Percentiles rank a stretch among this genome's conserved stretches.
These are phyloP conservation scores for Paraphaeosphaeria minitans DNA, from an alignment of 2,329 filamentous ascomycete genomes.

Conservation along the genomic window DNA sequence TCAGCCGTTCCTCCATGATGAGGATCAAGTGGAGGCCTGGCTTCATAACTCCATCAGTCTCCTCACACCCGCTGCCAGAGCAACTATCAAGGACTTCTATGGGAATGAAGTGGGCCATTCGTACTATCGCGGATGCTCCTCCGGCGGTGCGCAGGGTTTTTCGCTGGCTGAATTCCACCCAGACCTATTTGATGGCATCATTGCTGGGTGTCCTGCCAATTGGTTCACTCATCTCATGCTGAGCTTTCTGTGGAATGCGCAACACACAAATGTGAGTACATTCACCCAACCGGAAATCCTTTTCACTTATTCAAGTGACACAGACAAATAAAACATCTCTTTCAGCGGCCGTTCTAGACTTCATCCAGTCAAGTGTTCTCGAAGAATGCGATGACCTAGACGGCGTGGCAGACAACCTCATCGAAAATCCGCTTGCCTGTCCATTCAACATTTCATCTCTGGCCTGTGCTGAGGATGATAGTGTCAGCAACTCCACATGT, in stretches of 20 bases:
- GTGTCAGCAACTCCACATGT: conserved; percentile 1
- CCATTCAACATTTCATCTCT: conserved; percentile 8
- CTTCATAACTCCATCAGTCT: conserved; percentile 16
- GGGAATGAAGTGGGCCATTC: conserved; percentile 7
- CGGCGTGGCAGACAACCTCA: conserved; percentile 7
- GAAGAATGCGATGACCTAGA: conserved; percentile 9
- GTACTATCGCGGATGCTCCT: conserved; percentile 21
- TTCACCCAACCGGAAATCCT: neutral
- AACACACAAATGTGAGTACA: conserved; percentile 9
- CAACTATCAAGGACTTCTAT: conserved; percentile 11
- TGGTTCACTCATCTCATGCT: conserved; percentile 20
- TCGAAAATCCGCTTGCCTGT: conserved; percentile 10
- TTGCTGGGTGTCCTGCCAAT: conserved; percentile 19
- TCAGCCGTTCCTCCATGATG: conserved; percentile 18
- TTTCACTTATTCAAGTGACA: neutral
- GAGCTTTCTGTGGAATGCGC: conserved; percentile 20
- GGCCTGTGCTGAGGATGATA: neutral
- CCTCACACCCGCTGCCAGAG: conserved; percentile 15
- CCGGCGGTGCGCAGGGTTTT: conserved; percentile 22
- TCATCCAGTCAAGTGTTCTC: conserved; percentile 5
- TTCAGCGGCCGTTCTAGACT: conserved; percentile 7
- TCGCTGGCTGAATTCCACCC: conserved; percentile 18
- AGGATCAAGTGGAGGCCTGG: conserved; percentile 17
- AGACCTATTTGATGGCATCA: conserved; percentile 21
- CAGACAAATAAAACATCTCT: conserved; percentile 7